Evolutionary conservation across 352 stramenopile genomes (phyloP).

Genomic region (Pythium brassicae): DNA sequence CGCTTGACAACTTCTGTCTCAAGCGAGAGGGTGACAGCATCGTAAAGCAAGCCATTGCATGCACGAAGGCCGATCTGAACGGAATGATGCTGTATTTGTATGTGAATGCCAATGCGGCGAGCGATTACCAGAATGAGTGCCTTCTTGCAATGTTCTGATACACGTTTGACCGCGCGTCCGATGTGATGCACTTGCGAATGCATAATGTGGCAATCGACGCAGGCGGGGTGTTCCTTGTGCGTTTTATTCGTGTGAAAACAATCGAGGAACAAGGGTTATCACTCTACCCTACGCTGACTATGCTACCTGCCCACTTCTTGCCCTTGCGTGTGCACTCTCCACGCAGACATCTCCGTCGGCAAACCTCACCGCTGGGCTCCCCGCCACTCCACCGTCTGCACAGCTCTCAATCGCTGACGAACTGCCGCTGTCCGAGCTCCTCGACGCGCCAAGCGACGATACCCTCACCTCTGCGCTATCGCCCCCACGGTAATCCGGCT

Average conservation of each 20-base stretch:
- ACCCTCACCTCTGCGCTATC: too few species aligned
- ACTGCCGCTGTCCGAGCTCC: too few species aligned
- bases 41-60: neutral
- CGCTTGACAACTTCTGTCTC: neutral
- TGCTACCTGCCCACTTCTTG: neutral
- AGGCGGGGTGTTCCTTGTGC: neutral
- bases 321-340: neutral
- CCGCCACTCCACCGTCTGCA: too few species aligned
- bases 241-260: neutral
- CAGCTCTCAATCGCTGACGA: too few species aligned
- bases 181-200: neutral
- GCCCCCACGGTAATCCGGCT: too few species aligned
- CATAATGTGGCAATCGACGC: neutral
- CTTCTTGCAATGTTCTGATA: neutral
- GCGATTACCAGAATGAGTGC: neutral
- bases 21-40: neutral
- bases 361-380: too few species aligned
- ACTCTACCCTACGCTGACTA: neutral
- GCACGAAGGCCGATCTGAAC: neutral
- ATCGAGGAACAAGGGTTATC: neutral
- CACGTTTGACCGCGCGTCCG: neutral
- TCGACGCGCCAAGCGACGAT: too few species aligned
- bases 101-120: neutral
- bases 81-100: neutral
- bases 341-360: neutral